Evolutionary conservation across 1,139 yeast species (phyloP), one percentile per base, ranked within the genome.

Genomic region (Meyerozyma sp.): DNA sequence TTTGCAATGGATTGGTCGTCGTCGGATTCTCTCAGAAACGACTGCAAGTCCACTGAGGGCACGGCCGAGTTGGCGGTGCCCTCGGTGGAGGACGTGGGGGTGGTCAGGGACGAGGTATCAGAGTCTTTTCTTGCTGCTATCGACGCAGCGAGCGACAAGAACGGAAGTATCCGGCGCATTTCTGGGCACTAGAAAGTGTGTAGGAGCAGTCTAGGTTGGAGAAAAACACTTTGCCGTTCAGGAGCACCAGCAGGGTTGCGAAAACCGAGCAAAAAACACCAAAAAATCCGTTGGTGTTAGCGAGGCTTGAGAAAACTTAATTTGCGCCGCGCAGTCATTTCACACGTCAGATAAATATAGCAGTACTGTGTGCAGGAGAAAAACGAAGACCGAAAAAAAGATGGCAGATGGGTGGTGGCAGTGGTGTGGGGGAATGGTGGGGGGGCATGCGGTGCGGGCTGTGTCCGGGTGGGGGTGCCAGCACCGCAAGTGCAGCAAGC

Each of bases 1-100:
- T 59, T 59, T 41, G 58, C 53, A 2, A 61, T 29, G 7, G 40
- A 35, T 13, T 43, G 42, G 40, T 61, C 65, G 6, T 41, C 43
- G 8, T 37, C 27, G 39, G 49, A 47, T 49, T 60, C 65, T 3
- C 14, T 25, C 37, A 34, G 37, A 34, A 10, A 32, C 29, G 29
- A 11, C 13, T 2, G 13, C 29, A 27, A 27, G 23, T 14, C 18
- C 25, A 18, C n/a, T 2, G 36, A 16, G 14, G 25, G 18, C 2
- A 2, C 8, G 23, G 36, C n/a, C 2, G 36, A 16, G n/a, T n/a
- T n/a, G n/a, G n/a, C n/a, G n/a, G n/a, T n/a, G n/a, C n/a, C n/a
- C 25, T 20, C 36, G 5, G 29, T 27, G 7, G 29, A 4, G 13
- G 29, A 27, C 29, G 23, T 21, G 23, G 23, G 5, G 23, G 23